Evolutionary conservation across 768 basidiomycete genomes (phyloP).

Genomic region (Phlegmacium glaucopus): DNA sequence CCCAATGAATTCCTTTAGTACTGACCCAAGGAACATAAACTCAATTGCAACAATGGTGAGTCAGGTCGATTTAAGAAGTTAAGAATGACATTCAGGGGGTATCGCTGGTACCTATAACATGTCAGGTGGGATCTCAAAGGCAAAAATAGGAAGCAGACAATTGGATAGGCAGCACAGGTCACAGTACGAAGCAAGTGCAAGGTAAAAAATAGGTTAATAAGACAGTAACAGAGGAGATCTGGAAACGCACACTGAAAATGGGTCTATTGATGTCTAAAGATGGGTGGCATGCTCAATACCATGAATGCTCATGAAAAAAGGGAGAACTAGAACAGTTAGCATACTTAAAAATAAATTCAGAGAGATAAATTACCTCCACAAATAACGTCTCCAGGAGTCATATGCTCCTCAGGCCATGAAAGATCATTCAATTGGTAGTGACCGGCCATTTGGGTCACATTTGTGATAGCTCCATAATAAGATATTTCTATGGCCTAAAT

Average conservation of each 20-base stretch:
- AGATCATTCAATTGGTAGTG: constrained; percentile 45
- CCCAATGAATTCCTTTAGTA: too few species aligned
- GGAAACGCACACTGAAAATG: constrained; percentile 45
- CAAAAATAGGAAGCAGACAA: too few species aligned
- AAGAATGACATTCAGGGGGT: too few species aligned
- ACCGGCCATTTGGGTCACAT: constrained; percentile 55
- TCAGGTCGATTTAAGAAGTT: too few species aligned
- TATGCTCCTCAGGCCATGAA: constrained; percentile 35
- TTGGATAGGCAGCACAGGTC: too few species aligned
- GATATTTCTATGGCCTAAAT: constrained; percentile 61
- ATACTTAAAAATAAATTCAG: not conserved
- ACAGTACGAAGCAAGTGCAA: too few species aligned
- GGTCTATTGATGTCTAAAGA: constrained; percentile 57
- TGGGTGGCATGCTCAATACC: too few species aligned
- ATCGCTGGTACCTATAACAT: too few species aligned
- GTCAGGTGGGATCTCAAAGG: too few species aligned
- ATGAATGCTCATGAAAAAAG: constrained; percentile 45
- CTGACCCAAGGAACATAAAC: too few species aligned
- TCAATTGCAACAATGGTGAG: too few species aligned
- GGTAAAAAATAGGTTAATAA: not conserved
- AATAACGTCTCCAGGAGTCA: constrained; percentile 51
- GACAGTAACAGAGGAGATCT: not conserved
- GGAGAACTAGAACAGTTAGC: constrained; percentile 38
- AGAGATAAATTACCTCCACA: constrained; percentile 44
- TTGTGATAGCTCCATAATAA: constrained; percentile 62